These are phyloP conservation scores for Penstemon newberryi DNA, from an alignment of 257 asterid genomes.

Conservation along the genomic window DNA sequence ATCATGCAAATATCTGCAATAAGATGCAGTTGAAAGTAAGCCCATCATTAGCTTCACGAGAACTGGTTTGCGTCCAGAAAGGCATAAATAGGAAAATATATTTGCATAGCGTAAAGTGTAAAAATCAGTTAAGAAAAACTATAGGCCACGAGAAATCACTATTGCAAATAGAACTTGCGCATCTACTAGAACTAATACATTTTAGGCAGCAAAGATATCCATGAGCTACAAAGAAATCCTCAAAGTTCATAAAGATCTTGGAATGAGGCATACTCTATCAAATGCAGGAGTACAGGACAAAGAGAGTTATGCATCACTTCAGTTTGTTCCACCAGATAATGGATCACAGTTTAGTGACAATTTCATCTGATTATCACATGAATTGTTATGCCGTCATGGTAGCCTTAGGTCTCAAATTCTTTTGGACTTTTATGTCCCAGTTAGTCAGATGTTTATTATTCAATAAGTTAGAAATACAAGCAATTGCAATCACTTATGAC, in stretches of 20 bases:
- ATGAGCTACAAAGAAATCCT: conserved; percentile 1
- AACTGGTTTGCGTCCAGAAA: conserved; percentile 10
- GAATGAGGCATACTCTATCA: background rate
- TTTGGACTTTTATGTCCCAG: no score
- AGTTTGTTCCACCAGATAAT: background rate
- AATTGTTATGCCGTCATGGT: background rate
- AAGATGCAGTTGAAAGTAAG: conserved; percentile 13
- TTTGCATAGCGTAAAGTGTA: background rate
- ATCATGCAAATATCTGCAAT: conserved; percentile 86
- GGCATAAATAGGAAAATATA: background rate
- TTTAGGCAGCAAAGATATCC: background rate
- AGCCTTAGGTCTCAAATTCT: background rate
- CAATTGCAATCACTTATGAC: background rate
- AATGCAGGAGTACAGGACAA: background rate
- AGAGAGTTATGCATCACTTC: background rate
- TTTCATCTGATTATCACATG: background rate
- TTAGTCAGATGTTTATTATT: background rate
- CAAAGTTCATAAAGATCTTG: conserved; percentile 4
- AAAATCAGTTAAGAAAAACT: conserved; percentile 1
- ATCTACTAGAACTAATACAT: conserved; percentile 2
- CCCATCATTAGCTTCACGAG: background rate
- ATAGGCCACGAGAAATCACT: background rate
- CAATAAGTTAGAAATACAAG: background rate
- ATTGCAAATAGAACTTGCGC: background rate
- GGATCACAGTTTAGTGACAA: background rate